phyloP scores from a whole-genome alignment of 2,329 filamentous ascomycete genomes.

The Colletotrichum viniferum region DNA sequence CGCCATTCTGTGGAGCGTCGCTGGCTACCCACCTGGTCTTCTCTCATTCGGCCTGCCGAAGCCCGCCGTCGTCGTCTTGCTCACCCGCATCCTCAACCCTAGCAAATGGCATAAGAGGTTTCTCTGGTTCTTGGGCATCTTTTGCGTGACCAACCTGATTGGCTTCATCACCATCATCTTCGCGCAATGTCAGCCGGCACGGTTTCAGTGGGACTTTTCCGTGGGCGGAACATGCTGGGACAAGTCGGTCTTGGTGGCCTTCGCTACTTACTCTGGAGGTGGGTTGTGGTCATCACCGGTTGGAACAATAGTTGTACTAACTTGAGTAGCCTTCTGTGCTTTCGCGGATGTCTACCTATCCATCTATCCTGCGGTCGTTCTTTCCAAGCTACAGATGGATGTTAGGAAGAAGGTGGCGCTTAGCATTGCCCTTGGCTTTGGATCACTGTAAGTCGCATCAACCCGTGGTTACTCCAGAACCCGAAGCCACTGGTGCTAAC shows the following conservation, averaged over 20 bases:
- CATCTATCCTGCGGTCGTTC: slow-evolving; percentile 41
- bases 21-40: slow-evolving; percentile 40
- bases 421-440: slow-evolving; percentile 40
- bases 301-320: neutral
- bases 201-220: slow-evolving; percentile 42
- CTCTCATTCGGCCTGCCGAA: slow-evolving; percentile 45
- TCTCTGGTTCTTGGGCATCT: slow-evolving; percentile 38
- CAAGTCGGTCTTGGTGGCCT: slow-evolving; percentile 39
- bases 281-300: neutral
- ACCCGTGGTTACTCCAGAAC: neutral
- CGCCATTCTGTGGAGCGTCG: slow-evolving; percentile 38
- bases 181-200: slow-evolving; percentile 43
- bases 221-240: slow-evolving; percentile 36
- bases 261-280: slow-evolving; percentile 44
- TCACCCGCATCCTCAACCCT: slow-evolving; percentile 42
- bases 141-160: slow-evolving; percentile 33
- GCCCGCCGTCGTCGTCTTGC: slow-evolving; percentile 42
- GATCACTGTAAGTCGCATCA: slow-evolving; percentile 34
- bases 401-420: slow-evolving; percentile 45
- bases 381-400: slow-evolving; percentile 40
- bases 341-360: slow-evolving; percentile 46
- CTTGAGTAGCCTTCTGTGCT: slow-evolving; percentile 32
- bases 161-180: slow-evolving; percentile 44
- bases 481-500: neutral
- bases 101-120: slow-evolving; percentile 34